Evolutionary conservation across 768 basidiomycete species (phyloP), one percentile per base, ranked within the genome.

Genomic region (Naganishia onofrii): DNA sequence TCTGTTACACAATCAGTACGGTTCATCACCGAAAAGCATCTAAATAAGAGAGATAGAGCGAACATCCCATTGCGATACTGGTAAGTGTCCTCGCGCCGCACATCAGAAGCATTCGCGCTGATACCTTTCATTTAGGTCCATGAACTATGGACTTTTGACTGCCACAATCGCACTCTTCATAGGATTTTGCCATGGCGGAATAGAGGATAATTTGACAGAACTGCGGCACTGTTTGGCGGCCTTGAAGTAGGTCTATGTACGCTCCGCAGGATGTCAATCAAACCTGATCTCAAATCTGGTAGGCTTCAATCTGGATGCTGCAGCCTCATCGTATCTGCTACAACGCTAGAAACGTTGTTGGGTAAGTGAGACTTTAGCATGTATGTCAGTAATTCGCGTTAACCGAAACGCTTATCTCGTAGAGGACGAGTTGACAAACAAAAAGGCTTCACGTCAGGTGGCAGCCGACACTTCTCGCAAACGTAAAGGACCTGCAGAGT

Each of bases 361-460:
- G 53, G 53, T 17, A 54, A 28, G 53, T 54, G 3, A 4, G 12
- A 26, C n/a, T 28, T 10, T 9, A 28, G 26, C 17, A 28, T 31
- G 8, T 54, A 13, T 4, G 10, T n/a, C 8, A 31, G 10, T 3
- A 4, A 6, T 13, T 3, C 13, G 4, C 4, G 53, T 54, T 28
- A 54, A 26, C 29, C 3, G 29, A 26, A 26, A n/a, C 28, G 17
- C 26, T 26, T 26, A 23, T 13, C 26, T 54, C 17, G 12, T 17
- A 54, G 53, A 54, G 4, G 53, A 54, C 26, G 53, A 54, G 28
- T 28, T 54, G 29, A 23, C 53, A 54, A 54, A 54, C 53, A 54
- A 54, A 26, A 3, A n/a, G 17, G 8, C 5, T 54, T 12, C 53
- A 23, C 53, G 13, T n/a, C 21, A 46, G 21, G n/a, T 5, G n/a